Base-by-base conservation (phyloP, 768 basidiomycete species). In the Boletellus ananas region DNA sequence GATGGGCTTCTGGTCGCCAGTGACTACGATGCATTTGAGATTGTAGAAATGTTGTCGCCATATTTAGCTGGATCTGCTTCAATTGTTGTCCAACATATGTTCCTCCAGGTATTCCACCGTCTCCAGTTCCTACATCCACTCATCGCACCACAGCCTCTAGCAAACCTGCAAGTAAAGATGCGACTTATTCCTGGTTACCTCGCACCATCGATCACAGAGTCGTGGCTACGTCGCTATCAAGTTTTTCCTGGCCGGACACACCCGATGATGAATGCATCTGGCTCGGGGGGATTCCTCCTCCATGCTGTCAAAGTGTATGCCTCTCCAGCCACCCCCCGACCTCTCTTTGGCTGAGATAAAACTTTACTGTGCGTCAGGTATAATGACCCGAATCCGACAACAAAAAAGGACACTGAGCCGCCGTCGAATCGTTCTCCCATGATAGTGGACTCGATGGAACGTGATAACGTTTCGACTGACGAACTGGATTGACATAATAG, bases 161-260 rank as follows among this genome's bases (percentile, higher is more conserved):
- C 87, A 6, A 83, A 91, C 34, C 74, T 89, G 6, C 87, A 95
- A 61, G 74, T 74, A 29, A 83, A 79, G 55, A 69, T 97, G 58
- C 81, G 90, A 41, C 70, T 77, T 21, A 62, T 77, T 35, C 81
- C 87, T 9, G 69, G 77, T 53, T 94, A 82, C 67, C 73, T 98
- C 11, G 84, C 82, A 29, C 86, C 92, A 8, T 83, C 78, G 14
- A 71, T 98, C 27, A 87, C 89, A 3, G 95, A 98, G 68, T 75
- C 81, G 11, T 97, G 90, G 87, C 68, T 91, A 36, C 81, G 95
- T 25, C 79, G 81, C 55, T 99, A 98, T 71, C 95, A 98, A 72
- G 85, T 94, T 14, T 75, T 99, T n/a, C 96, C 96, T 20, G 95
- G 96, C 20, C 79, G 96, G 33, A 95, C 91, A 35, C 96, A 99